These are phyloP conservation scores for Talaromyces sp. DNA, from an alignment of 2,329 filamentous ascomycete genomes.

Conservation along the genomic window DNA sequence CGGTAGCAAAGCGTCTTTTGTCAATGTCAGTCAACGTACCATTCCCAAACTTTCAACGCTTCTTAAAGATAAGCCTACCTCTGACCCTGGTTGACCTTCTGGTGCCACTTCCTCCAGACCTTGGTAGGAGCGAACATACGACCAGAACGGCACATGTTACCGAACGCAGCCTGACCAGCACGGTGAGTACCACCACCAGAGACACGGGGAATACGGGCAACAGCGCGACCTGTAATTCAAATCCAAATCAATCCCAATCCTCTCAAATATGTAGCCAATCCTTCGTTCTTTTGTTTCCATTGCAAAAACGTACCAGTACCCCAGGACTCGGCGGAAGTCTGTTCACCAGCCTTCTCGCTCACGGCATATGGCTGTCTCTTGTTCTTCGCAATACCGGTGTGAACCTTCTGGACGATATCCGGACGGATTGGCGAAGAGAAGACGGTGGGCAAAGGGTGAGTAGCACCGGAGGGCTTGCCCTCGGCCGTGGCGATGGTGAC, in stretches of 20 bases:
- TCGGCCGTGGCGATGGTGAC: constrained; percentile 96
- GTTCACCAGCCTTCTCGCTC: constrained; percentile 99
- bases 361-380: constrained; percentile 99
- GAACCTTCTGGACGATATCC: constrained; percentile 93
- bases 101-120: constrained; percentile 99
- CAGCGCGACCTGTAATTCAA: constrained; percentile 71
- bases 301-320: constrained; percentile 75
- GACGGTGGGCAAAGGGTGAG: constrained; percentile 90
- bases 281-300: constrained; percentile 11
- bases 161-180: constrained; percentile 98
- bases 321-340: constrained; percentile 99
- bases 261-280: constrained; percentile 7
- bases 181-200: constrained; percentile 99
- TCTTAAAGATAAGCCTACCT: constrained; percentile 55
- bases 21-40: constrained; percentile 15
- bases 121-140: constrained; percentile 99
- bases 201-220: constrained; percentile 99
- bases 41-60: background rate
- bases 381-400: constrained; percentile 99
- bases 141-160: constrained; percentile 99
- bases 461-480: constrained; percentile 84
- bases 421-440: constrained; percentile 96
- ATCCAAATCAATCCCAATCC: constrained; percentile 9
- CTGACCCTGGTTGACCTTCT: constrained; percentile 99
- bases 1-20: constrained; percentile 81